These are phyloP conservation scores for Emergomyces africanus DNA, from an alignment of 2,329 filamentous ascomycete species.

Conservation along the genomic window DNA sequence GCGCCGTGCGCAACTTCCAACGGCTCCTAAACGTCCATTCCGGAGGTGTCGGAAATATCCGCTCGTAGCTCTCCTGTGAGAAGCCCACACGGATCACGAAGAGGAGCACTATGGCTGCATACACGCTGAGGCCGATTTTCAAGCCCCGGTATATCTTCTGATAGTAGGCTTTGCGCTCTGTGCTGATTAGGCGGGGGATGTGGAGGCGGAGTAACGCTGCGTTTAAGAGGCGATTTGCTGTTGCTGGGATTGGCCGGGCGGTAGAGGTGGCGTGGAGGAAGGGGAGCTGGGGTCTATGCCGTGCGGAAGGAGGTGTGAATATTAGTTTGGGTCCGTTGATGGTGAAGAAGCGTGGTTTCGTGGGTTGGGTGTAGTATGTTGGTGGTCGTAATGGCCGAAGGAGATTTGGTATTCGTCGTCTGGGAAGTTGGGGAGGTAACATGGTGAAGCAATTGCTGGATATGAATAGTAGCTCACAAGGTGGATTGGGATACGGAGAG, in stretches of 20 bases:
- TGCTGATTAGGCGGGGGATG: conserved; percentile 40
- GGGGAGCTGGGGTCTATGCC: conserved; percentile 45
- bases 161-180: conserved; percentile 44
- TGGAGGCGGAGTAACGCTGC: conserved; percentile 15
- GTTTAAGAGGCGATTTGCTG: conserved; percentile 19
- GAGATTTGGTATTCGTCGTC: conserved; percentile 29
- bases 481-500: conserved; percentile 30
- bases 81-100: conserved; percentile 52
- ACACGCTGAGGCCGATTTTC: conserved; percentile 58
- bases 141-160: conserved; percentile 58
- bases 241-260: conserved; percentile 42
- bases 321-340: conserved; percentile 42
- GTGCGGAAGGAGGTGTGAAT: conserved; percentile 36
- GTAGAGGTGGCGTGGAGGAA: conserved; percentile 47
- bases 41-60: conserved; percentile 62
- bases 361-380: conserved; percentile 12
- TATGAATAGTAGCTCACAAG: not conserved
- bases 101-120: conserved; percentile 48
- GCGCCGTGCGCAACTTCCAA: conserved; percentile 53
- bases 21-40: conserved; percentile 68
- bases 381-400: conserved; percentile 26
- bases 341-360: conserved; percentile 42
- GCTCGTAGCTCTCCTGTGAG: conserved; percentile 62
- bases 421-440: conserved; percentile 22
- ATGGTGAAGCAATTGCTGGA: conserved; percentile 12